A percentile compares a stretch with the other conserved stretches of the same genome.
These are phyloP conservation scores for Xerocomellus amylosporus DNA, from an alignment of 768 basidiomycete genomes.

Conservation along the genomic window DNA sequence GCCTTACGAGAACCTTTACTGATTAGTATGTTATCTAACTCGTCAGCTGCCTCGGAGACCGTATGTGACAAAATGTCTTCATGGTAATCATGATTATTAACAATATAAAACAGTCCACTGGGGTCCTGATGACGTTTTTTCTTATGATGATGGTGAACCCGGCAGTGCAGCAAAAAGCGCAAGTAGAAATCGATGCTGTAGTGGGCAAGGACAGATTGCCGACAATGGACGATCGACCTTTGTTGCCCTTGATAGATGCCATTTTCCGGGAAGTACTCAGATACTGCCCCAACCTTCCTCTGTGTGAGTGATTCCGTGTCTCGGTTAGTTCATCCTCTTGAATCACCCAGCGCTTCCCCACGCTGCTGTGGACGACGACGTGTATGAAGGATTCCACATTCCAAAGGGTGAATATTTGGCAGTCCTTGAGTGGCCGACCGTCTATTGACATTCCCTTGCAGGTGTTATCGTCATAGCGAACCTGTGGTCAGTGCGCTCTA, in stretches of 20 bases:
- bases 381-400: conserved; percentile 42
- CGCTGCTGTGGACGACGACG: conserved; percentile 2
- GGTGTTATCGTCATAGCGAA: conserved; percentile 6
- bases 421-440: too few species aligned
- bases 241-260: conserved; percentile 36
- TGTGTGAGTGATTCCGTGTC: not conserved
- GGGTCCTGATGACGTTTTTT: conserved; percentile 1
- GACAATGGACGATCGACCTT: conserved; percentile 8
- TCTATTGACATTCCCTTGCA: not conserved
- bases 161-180: conserved; percentile 6
- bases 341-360: conserved; percentile 8
- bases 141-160: conserved; percentile 4
- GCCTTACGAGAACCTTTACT: not conserved
- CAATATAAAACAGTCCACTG: not conserved
- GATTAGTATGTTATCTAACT: not conserved
- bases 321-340: not conserved
- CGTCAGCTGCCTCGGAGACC: conserved; percentile 1
- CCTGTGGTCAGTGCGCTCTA: conserved; percentile 1
- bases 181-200: conserved; percentile 12
- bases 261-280: conserved; percentile 31
- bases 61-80: not conserved
- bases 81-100: not conserved
- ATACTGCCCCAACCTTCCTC: not conserved
- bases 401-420: conserved; percentile 32
- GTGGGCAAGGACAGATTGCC: conserved; percentile 16